Conservation (phyloP, 2,329 filamentous ascomycete genomes). For the Calonectria fujianensis region DNA sequence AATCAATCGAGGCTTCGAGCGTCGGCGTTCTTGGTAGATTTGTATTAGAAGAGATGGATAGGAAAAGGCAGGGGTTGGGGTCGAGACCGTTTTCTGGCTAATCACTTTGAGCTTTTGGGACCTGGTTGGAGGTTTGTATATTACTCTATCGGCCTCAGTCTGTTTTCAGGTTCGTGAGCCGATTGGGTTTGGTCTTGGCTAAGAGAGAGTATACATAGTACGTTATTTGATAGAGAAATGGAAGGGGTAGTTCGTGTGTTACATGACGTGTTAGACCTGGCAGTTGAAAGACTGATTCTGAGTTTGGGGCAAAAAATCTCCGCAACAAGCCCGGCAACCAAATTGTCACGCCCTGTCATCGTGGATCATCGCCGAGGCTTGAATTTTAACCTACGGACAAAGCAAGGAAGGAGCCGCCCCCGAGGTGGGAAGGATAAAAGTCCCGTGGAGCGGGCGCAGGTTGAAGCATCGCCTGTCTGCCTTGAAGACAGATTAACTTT, state of each 20-base stretch:
- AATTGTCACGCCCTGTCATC: slow-evolving; percentile 12
- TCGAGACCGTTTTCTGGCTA: slow-evolving; percentile 24
- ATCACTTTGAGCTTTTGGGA: neutral
- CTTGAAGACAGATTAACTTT: slow-evolving; percentile 27
- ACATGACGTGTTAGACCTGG: neutral
- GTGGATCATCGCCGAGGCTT: slow-evolving; percentile 9
- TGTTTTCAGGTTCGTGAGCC: slow-evolving; percentile 18
- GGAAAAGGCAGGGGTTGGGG: slow-evolving; percentile 5
- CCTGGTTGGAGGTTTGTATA: neutral
- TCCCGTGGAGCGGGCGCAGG: slow-evolving; percentile 17
- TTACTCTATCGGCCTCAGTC: slow-evolving; percentile 16
- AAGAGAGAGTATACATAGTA: slow-evolving; percentile 14
- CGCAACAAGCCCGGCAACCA: neutral
- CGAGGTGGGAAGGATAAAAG: slow-evolving; percentile 1
- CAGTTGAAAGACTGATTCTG: slow-evolving; percentile 3
- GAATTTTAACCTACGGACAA: neutral
- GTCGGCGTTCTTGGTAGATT: slow-evolving; percentile 55
- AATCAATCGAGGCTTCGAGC: slow-evolving; percentile 50
- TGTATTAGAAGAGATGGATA: slow-evolving; percentile 32
- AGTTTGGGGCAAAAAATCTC: slow-evolving; percentile 7
- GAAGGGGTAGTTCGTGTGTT: slow-evolving; percentile 12
- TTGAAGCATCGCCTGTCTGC: neutral
- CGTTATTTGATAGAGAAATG: slow-evolving; percentile 22
- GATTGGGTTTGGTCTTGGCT: slow-evolving; percentile 14
- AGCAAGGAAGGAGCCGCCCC: slow-evolving; percentile 16